A percentile compares a stretch with the other conserved stretches of the same genome.
Evolutionary conservation across 768 basidiomycete species (phyloP).

Genomic region (Peribolospora baueri): DNA sequence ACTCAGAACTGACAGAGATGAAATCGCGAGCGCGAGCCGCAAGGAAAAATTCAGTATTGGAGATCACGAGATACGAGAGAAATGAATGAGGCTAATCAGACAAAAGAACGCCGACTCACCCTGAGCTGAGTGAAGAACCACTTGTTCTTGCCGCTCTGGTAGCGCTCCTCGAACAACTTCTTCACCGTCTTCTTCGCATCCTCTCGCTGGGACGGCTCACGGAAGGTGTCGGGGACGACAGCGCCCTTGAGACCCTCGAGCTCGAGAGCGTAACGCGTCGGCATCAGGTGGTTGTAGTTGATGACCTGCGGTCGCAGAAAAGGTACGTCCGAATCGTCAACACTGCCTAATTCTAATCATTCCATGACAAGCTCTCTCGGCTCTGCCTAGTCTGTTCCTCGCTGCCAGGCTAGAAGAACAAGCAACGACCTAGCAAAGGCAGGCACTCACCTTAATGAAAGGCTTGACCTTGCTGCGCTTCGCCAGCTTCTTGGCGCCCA

Average conservation of each 20-base stretch:
- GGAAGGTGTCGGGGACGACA: slow-evolving; percentile 72
- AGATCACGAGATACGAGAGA: too few relatives aligned
- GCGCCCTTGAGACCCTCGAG: slow-evolving; percentile 78
- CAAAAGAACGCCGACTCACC: too few relatives aligned
- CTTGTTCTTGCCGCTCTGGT: slow-evolving; percentile 79
- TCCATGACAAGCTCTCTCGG: neutral
- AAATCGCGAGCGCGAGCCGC: too few relatives aligned
- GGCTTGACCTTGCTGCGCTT: slow-evolving; percentile 94
- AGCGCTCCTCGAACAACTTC: slow-evolving; percentile 87
- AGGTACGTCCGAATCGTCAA: neutral
- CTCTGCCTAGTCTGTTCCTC: neutral
- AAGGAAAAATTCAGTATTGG: too few relatives aligned
- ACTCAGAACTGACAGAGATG: too few relatives aligned
- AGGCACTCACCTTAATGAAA: slow-evolving; percentile 76
- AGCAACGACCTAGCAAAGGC: neutral
- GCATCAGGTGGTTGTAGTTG: slow-evolving; percentile 99
- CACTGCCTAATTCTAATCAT: neutral
- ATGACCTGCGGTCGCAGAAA: slow-evolving; percentile 31
- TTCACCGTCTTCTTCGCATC: slow-evolving; percentile 87
- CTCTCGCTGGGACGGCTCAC: slow-evolving; percentile 70
- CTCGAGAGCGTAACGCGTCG: slow-evolving; percentile 93
- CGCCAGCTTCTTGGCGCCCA: slow-evolving; percentile 87
- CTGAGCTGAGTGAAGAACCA: slow-evolving; percentile 59
- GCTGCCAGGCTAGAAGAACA: neutral
- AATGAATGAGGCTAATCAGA: too few relatives aligned